phyloP scores from a whole-genome alignment of 208 protist genomes.

The Acanthamoeba lenticulata region DNA sequence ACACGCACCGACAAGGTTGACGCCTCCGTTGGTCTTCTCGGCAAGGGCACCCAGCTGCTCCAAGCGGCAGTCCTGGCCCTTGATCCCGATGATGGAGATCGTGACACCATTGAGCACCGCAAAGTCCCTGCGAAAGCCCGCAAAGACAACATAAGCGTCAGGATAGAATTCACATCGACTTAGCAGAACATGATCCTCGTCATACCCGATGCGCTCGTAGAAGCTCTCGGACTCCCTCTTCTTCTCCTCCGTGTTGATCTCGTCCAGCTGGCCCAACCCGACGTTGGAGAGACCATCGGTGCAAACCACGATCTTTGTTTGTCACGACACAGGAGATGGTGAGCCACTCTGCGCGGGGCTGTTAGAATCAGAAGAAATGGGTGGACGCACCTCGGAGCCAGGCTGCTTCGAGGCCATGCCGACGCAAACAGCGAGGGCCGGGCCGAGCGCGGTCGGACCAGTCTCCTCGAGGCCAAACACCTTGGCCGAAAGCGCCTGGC shows the following conservation, averaged over 20 bases:
- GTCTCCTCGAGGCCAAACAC: constrained; percentile 59
- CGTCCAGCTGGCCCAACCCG: constrained; percentile 45
- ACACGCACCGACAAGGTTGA: constrained; percentile 48
- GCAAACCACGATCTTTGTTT: constrained; percentile 33
- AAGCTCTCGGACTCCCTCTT: background rate
- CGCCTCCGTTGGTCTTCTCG: constrained; percentile 54
- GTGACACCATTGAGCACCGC: constrained; percentile 29
- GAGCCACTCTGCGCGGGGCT: background rate
- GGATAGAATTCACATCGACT: too few relatives aligned
- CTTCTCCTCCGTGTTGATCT: constrained; percentile 34
- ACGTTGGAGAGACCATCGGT: constrained; percentile 69
- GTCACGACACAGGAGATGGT: background rate
- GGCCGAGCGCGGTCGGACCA: constrained; percentile 63
- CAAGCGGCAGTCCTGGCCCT: constrained; percentile 41
- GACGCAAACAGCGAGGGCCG: constrained; percentile 38
- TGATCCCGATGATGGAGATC: constrained; percentile 54
- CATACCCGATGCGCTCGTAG: constrained; percentile 42
- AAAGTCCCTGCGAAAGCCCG: background rate
- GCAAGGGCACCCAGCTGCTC: constrained; percentile 54
- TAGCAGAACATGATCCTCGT: background rate
- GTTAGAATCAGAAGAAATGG: too few relatives aligned
- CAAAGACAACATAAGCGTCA: background rate
- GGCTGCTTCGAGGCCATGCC: constrained; percentile 59
- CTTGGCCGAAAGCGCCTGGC: background rate
- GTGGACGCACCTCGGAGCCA: constrained; percentile 42